Evolutionary conservation across 768 basidiomycete genomes (phyloP), one percentile per base, ranked within the genome.

Genomic region (Naematelia encephala): DNA sequence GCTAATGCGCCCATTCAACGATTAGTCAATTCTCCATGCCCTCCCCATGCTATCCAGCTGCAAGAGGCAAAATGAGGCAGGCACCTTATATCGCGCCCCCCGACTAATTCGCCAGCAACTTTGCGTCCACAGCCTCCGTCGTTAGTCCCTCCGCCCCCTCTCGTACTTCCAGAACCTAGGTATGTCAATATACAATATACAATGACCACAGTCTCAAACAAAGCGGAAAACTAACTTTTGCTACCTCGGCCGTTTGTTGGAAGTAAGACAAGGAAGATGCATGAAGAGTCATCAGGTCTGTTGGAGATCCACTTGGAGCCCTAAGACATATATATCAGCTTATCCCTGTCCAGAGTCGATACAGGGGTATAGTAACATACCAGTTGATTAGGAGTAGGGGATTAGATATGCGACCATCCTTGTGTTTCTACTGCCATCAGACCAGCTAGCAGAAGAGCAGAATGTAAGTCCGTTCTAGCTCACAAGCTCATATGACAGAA

Each of bases 341-440:
- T 11, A 16, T 48, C 22, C 28, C n/a, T 39, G 8, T 39, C 34
- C 34, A 39, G 8, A 22, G 29, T 14, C 45, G 19, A 50, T 26
- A n/a, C 4, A 45, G 22, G 25, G 19, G 5, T 10, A 28, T n/a
- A n/a, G n/a, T 10, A 44, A 70, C 66, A 28, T 42, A 72, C 76
- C 91, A 96, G 79, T 93, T 92, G 75, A 96, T 79, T 48, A 94
- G 81, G 12, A 90, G 85, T 11, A 96, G 80, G 1, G 91, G 91
- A 66, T 86, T 89, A 1, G 89, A 91, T 60, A 82, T 88, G 48
- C 92, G 82, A 2, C 91, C 91, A 69, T 94, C 91, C 8, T 73
- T 73, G 74, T 93, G 89, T 52, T 82, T 81, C 76, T 77, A 44
- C n/a, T 0, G 4, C 2, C 22, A 12, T 23, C 25, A 49, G 46